Evolutionary conservation across 495 filamentous ascomycete genomes (phyloP).

Genomic region (Lasiosphaeria ovina): DNA sequence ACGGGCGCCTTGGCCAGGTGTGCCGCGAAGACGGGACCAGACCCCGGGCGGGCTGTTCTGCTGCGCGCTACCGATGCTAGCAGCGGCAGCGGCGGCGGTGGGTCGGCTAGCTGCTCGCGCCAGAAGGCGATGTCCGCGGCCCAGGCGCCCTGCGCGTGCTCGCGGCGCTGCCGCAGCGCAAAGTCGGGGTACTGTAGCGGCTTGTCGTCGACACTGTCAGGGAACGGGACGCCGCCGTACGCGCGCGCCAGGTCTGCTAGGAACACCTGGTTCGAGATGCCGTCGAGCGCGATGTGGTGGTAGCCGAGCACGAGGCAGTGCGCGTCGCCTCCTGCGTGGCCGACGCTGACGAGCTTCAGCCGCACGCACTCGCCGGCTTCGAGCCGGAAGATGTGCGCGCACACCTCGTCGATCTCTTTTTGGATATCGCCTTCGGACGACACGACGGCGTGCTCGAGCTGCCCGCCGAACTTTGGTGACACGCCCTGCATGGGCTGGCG

Average conservation of each 20-base stretch:
- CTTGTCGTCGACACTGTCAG: background rate
- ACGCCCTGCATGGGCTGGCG: constrained; percentile 18
- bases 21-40: constrained; percentile 1
- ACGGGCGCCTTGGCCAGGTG: background rate
- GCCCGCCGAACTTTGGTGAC: constrained; percentile 2
- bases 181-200: constrained; percentile 6
- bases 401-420: constrained; percentile 9
- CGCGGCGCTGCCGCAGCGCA: constrained; percentile 2
- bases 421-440: constrained; percentile 2
- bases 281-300: constrained; percentile 11
- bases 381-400: constrained; percentile 19
- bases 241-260: constrained; percentile 9
- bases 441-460: constrained; percentile 11
- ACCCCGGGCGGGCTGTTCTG: background rate
- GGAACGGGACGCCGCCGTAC: constrained; percentile 6
- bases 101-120: constrained; percentile 27
- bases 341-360: constrained; percentile 15
- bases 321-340: background rate
- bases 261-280: constrained; percentile 8
- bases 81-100: constrained; percentile 37
- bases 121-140: constrained; percentile 28
- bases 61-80: constrained; percentile 15
- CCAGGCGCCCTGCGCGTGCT: constrained; percentile 6
- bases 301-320: constrained; percentile 26
- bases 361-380: constrained; percentile 17